Evolutionary conservation across 228 moss, liverwort and hornwort species (phyloP).

Genomic region (Sphagnum magellanicum): DNA sequence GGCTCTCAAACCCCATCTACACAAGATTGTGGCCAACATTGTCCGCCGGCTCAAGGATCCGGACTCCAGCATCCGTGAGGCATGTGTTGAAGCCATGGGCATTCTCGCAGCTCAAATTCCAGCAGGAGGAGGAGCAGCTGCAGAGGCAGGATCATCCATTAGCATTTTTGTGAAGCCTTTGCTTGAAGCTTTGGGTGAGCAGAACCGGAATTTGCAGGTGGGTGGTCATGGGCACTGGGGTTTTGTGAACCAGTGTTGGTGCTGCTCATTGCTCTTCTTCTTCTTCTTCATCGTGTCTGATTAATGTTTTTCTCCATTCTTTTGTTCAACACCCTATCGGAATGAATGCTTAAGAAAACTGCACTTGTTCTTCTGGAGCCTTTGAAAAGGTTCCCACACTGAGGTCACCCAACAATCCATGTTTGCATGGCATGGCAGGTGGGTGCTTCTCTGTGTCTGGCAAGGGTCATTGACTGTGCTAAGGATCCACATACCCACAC

Average conservation of each 20-base stretch:
- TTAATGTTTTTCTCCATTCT: no score
- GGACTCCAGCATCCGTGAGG: slow-evolving; percentile 73
- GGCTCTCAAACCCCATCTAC: slow-evolving; percentile 50
- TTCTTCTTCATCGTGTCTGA: no score
- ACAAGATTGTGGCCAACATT: slow-evolving; percentile 75
- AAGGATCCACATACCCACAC: slow-evolving; percentile 39
- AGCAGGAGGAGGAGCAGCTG: slow-evolving; percentile 21
- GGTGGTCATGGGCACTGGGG: no score
- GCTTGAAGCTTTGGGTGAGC: slow-evolving; percentile 67
- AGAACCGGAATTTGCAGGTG: slow-evolving; percentile 69
- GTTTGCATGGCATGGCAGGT: no score
- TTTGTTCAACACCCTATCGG: no score
- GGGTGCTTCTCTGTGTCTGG: slow-evolving; percentile 73
- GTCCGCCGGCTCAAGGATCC: slow-evolving; percentile 80
- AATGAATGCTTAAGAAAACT: no score
- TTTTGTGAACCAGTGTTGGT: no score
- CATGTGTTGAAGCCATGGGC: slow-evolving; percentile 73
- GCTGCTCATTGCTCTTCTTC: no score
- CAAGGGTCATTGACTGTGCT: slow-evolving; percentile 55
- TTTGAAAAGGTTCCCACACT: no score
- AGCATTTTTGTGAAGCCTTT: slow-evolving; percentile 63
- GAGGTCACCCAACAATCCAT: no score
- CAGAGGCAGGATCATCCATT: slow-evolving; percentile 23
- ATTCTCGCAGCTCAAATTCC: slow-evolving; percentile 52
- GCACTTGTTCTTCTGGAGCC: no score